Evolutionary conservation across 2,329 filamentous ascomycete genomes (phyloP), one percentile per base, ranked within the genome.

Genomic region (Talaromyces sp.): DNA sequence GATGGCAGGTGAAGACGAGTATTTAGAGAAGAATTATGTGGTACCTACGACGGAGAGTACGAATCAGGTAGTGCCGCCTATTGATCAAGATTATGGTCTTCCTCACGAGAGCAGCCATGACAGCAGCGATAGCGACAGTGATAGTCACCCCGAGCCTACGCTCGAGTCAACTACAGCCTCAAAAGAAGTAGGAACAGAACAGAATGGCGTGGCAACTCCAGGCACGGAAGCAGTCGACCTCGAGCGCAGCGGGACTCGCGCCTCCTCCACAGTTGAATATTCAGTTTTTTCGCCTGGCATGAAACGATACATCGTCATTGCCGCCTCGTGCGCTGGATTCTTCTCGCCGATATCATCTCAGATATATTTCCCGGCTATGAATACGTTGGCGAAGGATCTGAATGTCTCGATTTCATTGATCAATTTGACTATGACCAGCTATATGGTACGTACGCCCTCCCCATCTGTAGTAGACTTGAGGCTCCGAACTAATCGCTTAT

Each of bases 401-500:
- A 49, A 75, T 60, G 76, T 80, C 2, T 79, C 79, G 0, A 62
- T 71, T n/a, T 69, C 72, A 35, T 70, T 75, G 3, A 71, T 82
- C 67, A 81, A 81, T 64, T 70, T 83, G 1, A 81, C 81, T 0
- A 74, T 84, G 24, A 83, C 81, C 0, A 75, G 78, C 1, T 82
- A 82, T 66, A 72, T 82, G 79, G 82, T 84, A 81, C 60, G 81
- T 80, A 66, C 77, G 80, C 52, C 73, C 77, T 7, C 67, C 82
- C 1, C 63, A 14, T 13, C 7, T n/a, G 14, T 5, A 4, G 0
- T 39, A 6, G 27, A 31, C 27, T 31, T 1, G 37, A n/a, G 35
- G 19, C 14, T 19, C 27, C 27, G 27, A 31, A 6, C 1, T 19
- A 31, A 39, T 52, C n/a, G 22, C 79, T 85, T 0, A 86, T 86